A percentile compares a stretch with the other conserved stretches of the same genome.
phyloP scores from a whole-genome alignment of 2,329 filamentous ascomycete species.

The Lecanicillium sp. region DNA sequence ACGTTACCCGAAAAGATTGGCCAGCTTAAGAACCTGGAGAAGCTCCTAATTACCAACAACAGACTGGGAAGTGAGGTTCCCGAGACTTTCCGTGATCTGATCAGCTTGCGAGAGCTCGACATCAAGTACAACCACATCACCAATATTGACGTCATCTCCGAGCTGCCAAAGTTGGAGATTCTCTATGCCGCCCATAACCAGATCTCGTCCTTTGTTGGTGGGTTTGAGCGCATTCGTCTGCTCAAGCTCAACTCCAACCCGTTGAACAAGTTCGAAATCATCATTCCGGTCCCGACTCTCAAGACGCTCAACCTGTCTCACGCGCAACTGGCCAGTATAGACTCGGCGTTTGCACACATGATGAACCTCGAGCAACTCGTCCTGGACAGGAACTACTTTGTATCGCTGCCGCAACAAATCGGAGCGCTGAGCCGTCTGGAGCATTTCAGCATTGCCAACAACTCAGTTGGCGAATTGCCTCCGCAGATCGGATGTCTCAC shows the following conservation, averaged over 20 bases:
- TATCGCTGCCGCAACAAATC: constrained; percentile 78
- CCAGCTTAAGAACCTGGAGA: constrained; percentile 71
- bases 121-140: constrained; percentile 88
- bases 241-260: constrained; percentile 92
- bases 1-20: constrained; percentile 73
- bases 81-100: constrained; percentile 62
- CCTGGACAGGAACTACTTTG: constrained; percentile 93
- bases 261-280: constrained; percentile 86
- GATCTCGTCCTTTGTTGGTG: constrained; percentile 82
- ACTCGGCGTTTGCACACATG: constrained; percentile 82
- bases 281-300: constrained; percentile 68
- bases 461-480: constrained; percentile 77
- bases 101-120: constrained; percentile 82
- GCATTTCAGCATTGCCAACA: constrained; percentile 90
- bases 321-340: constrained; percentile 84
- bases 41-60: constrained; percentile 95
- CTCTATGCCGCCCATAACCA: constrained; percentile 88
- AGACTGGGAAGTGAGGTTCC: constrained; percentile 72
- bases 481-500: constrained; percentile 80
- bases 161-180: constrained; percentile 80
- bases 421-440: constrained; percentile 78
- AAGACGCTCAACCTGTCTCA: constrained; percentile 86
- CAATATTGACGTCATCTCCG: constrained; percentile 80
- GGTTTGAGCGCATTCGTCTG: constrained; percentile 77
- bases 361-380: constrained; percentile 81